These are phyloP conservation scores for Brassica carinata DNA, from an alignment of 345 rosid species.

Conservation along the genomic window DNA sequence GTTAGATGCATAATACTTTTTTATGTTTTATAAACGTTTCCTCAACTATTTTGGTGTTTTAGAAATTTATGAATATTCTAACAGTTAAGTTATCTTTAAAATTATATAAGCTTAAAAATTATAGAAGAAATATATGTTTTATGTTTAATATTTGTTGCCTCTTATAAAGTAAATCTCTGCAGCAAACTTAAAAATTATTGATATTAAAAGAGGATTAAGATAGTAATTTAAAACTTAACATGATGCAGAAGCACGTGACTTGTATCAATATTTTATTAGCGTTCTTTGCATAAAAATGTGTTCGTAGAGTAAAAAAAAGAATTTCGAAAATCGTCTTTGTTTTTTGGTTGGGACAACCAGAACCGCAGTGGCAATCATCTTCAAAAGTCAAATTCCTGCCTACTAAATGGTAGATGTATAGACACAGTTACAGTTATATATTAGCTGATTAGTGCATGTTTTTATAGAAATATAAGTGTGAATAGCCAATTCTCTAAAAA, in stretches of 20 bases:
- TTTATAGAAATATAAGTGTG: background rate
- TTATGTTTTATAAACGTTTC: background rate
- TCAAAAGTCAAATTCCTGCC: constrained; percentile 27
- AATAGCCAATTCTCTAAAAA: background rate
- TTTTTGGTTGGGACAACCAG: background rate
- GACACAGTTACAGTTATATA: constrained; percentile 10
- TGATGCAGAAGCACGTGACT: background rate
- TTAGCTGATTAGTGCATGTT: constrained; percentile 19
- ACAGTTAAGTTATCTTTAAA: background rate
- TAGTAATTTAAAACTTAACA: background rate
- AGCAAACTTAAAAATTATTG: background rate
- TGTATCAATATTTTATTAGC: background rate
- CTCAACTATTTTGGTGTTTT: background rate
- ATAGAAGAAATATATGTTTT: background rate
- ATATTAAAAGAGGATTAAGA: background rate
- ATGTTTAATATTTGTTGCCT: background rate
- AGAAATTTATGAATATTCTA: background rate
- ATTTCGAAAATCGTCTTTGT: background rate
- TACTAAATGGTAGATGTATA: constrained; percentile 11
- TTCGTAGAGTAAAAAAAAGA: background rate
- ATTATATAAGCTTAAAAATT: background rate
- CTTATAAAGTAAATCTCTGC: background rate
- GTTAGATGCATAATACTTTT: background rate
- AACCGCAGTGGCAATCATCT: constrained; percentile 22
- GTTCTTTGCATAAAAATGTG: background rate